Base-by-base conservation (phyloP, 768 basidiomycete species). In the Suillus brevipes region DNA sequence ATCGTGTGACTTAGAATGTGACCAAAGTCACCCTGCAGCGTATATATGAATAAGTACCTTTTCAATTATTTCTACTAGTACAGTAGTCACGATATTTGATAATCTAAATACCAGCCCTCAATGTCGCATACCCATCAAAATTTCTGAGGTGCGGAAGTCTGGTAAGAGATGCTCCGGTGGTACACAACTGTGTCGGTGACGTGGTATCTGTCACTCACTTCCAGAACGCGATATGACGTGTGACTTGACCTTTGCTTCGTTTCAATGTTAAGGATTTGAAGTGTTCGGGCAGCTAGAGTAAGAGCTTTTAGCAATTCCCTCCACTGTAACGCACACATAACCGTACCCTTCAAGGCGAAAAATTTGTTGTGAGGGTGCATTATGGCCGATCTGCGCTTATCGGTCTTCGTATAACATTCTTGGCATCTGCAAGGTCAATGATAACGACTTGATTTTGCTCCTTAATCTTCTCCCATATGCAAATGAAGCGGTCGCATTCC, bases 371-470 rank as follows among this genome's bases (percentile, higher is more conserved):
- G 87, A 49, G 94, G 94, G 75, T 98, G 95, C 97, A 99, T 99
- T 71, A 99, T 97, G 64, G 97, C 97, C 43, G 94, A 94, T 99
- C 97, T n/a, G 97, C 97, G 31, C 93, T 91, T 73, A 99, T 99
- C 67, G 95, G 95, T 70, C 95, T 84, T 66, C 95, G 90, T 63
- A 96, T 85, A 71, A 99, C 92, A 90, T 97, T 94, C 82, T 98
- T 98, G 72, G 96, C 94, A 78, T 99, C 94, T 66, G 91, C 83
- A 68, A 99, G 89, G 88, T 99, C 97, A 75, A 99, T 92, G 75
- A 99, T 99, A 76, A 98, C 97, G 68, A 99, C 97, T 80, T 98
- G 96, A 79, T 97, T 95, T 74, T 94, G 90, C 68, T 96, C 95
- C 72, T 91, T 89, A 74, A 94, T 86, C 78, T 95, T 95, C 82